phyloP scores from a whole-genome alignment of 139 green algal species.

The Volvox reticuliferus region DNA sequence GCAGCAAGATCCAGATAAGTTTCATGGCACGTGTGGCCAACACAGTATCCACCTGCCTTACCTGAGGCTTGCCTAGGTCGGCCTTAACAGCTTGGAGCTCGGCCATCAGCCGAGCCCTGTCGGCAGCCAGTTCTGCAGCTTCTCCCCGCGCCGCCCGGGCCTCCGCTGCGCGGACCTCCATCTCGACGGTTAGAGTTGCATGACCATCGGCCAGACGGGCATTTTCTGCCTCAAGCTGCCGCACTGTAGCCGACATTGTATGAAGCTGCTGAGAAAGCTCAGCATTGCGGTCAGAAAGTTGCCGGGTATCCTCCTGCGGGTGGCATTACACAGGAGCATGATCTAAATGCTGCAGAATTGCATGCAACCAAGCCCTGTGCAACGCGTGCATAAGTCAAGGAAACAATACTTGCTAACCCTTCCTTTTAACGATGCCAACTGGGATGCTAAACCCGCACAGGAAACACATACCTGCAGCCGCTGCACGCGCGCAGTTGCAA shows the following conservation, averaged over 20 bases:
- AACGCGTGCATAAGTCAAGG: no score
- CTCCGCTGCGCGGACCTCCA: slow-evolving; percentile 3
- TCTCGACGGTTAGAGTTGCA: slow-evolving; percentile 35
- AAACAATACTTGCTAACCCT: no score
- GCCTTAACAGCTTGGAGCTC: background rate
- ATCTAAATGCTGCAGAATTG: no score
- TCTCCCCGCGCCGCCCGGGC: background rate
- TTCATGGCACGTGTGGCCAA: no score
- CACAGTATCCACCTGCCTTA: background rate
- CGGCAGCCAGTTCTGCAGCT: slow-evolving; percentile 20
- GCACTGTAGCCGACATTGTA: background rate
- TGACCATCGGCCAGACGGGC: slow-evolving; percentile 2
- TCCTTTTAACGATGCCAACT: background rate
- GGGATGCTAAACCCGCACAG: background rate
- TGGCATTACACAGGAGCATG: background rate
- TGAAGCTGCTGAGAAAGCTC: slow-evolving; percentile 32
- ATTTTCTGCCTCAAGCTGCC: slow-evolving; percentile 31
- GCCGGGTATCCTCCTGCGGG: slow-evolving; percentile 2
- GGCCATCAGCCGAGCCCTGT: background rate
- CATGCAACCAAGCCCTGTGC: no score
- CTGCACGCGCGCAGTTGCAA: background rate
- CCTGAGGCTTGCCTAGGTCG: background rate
- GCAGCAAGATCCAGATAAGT: background rate
- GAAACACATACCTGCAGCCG: slow-evolving; percentile 18
- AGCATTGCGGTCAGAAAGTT: background rate